A percentile compares a stretch with the other conserved stretches of the same genome.
These are phyloP conservation scores for grape (Vitis vinifera) DNA, from an alignment of 164 flowering plant species.

Conservation along the genomic window ASM3070453v1 NC_081808.1:21290001-21290500, in stretches of 20 bases:
- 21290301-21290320: not conserved
- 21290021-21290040: too few species aligned
- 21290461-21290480: too few species aligned
- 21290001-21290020: not conserved
- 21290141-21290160: constrained; percentile 80
- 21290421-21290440: too few species aligned
- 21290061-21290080: not conserved
- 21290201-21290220: constrained; percentile 92
- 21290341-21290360: not conserved
- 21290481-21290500: too few species aligned
- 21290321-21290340: not conserved
- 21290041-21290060: too few species aligned
- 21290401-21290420: too few species aligned
- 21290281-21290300: not conserved
- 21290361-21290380: not conserved
- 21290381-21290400: not conserved
- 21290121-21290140: constrained; percentile 54
- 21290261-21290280: constrained; percentile 87
- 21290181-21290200: constrained; percentile 97
- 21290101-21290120: not conserved
- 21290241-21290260: constrained; percentile 81
- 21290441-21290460: too few species aligned
- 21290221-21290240: constrained; percentile 95
- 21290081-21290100: not conserved
- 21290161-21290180: constrained; percentile 92